A percentile compares a stretch with the other conserved stretches of the same genome.
Conservation (phyloP, 2,329 filamentous ascomycete genomes). For the Diaporthe batatas region DNA sequence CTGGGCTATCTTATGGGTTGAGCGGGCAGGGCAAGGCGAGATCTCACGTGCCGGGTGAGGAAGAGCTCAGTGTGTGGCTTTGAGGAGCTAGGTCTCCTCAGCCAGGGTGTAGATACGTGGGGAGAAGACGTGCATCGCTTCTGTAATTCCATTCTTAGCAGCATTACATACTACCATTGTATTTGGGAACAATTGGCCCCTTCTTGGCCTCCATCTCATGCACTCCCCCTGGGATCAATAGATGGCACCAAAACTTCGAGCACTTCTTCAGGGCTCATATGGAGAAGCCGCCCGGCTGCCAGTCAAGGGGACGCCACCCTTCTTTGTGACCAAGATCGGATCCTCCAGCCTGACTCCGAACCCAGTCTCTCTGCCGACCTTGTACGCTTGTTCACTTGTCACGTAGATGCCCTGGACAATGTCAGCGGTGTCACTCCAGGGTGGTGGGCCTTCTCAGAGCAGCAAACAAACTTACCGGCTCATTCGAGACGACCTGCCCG, state of each 20-base stretch:
- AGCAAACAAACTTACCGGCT: slow-evolving; percentile 45
- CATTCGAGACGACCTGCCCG: slow-evolving; percentile 48
- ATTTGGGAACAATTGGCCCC: not conserved
- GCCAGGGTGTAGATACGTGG: not conserved
- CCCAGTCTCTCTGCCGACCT: slow-evolving; percentile 45
- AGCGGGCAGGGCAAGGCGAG: not conserved
- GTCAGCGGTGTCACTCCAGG: not conserved
- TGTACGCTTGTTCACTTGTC: slow-evolving; percentile 48
- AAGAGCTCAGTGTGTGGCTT: slow-evolving; percentile 10
- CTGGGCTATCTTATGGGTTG: slow-evolving; percentile 27
- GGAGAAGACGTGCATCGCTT: slow-evolving; percentile 11
- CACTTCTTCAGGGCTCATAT: slow-evolving; percentile 45
- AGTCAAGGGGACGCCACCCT: slow-evolving; percentile 47
- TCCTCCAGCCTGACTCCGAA: slow-evolving; percentile 50
- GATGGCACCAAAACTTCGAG: not conserved
- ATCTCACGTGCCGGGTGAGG: not conserved
- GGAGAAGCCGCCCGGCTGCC: slow-evolving; percentile 49
- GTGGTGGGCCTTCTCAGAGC: too few relatives aligned
- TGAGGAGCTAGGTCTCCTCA: slow-evolving; percentile 28
- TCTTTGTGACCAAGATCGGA: slow-evolving; percentile 48
- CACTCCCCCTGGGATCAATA: not conserved
- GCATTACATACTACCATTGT: not conserved
- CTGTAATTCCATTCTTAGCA: slow-evolving; percentile 16
- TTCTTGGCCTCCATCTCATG: not conserved
- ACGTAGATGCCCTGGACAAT: slow-evolving; percentile 48